Percentiles rank a stretch among this genome's conserved stretches.
Evolutionary conservation across 1,284 basidiomycete genomes (phyloP).

Genomic region (Rhodotorula sp.): DNA sequence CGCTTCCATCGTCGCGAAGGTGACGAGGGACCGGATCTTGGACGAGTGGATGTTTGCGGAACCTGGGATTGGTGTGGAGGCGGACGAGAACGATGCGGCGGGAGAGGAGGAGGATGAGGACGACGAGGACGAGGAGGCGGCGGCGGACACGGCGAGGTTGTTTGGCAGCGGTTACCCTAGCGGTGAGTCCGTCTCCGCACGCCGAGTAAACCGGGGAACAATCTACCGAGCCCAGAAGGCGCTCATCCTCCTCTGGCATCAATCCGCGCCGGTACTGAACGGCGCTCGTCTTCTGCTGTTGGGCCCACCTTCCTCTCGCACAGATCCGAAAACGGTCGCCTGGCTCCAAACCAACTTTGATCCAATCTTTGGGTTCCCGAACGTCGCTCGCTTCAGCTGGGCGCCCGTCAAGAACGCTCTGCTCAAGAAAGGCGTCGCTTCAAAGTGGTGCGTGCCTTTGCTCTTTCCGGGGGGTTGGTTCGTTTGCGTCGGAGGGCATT

Average conservation of each 20-base stretch:
- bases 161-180: conserved; percentile 71
- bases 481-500: no score
- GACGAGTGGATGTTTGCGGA: conserved; percentile 69
- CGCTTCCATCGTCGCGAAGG: conserved; percentile 94
- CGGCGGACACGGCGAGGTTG: conserved; percentile 59
- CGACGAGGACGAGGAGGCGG: conserved; percentile 12
- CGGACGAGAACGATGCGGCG: background rate
- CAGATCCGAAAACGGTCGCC: conserved; percentile 87
- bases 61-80: conserved; percentile 32
- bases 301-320: no score
- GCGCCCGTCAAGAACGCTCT: conserved; percentile 83
- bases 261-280: no score
- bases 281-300: background rate
- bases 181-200: conserved; percentile 55
- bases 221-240: background rate
- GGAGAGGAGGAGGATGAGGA: conserved; percentile 14
- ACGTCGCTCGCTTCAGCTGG: conserved; percentile 92
- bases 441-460: conserved; percentile 67
- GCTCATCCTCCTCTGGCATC: background rate
- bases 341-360: conserved; percentile 78
- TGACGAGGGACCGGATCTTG: conserved; percentile 87
- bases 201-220: background rate
- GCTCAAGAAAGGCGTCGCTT: conserved; percentile 71
- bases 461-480: background rate
- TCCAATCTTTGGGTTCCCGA: conserved; percentile 88